These are phyloP conservation scores for Sarocladium brachiariae DNA, from an alignment of 2,329 filamentous ascomycete genomes.

Conservation along the genomic window DNA sequence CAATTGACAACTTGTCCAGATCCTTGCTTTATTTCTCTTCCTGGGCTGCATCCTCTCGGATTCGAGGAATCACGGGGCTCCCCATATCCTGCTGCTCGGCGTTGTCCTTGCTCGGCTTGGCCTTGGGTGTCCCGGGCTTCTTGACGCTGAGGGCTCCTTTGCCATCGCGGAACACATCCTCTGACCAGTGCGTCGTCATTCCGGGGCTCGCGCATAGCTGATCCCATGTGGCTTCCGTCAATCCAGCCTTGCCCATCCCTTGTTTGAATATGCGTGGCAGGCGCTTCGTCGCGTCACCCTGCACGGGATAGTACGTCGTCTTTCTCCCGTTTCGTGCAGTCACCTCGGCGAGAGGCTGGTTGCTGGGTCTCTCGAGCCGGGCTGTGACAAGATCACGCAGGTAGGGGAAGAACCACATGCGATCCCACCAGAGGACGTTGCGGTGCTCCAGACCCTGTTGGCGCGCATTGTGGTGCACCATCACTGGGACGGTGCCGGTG, in stretches of 20 bases:
- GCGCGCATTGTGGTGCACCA: conserved; percentile 19
- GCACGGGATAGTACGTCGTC: background rate
- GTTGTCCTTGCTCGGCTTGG: too few species aligned
- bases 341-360: background rate
- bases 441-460: conserved; percentile 16
- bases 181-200: background rate
- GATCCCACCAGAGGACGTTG: conserved; percentile 19
- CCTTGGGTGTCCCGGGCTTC: too few species aligned
- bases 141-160: background rate
- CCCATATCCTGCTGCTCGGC: too few species aligned
- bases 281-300: background rate
- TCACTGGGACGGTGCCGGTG: conserved; percentile 16
- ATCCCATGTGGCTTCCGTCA: background rate
- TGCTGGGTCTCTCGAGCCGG: background rate
- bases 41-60: too few species aligned
- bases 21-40: too few species aligned
- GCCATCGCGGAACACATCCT: conserved; percentile 1
- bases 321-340: background rate
- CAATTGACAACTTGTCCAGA: too few species aligned
- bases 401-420: conserved; percentile 18
- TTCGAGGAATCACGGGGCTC: too few species aligned
- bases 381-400: conserved; percentile 15
- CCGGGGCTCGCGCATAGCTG: background rate
- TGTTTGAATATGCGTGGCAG: background rate
- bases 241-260: background rate